Conservation (phyloP, 108 stramenopile species). For the Hondaea fermentalgiana region DNA sequence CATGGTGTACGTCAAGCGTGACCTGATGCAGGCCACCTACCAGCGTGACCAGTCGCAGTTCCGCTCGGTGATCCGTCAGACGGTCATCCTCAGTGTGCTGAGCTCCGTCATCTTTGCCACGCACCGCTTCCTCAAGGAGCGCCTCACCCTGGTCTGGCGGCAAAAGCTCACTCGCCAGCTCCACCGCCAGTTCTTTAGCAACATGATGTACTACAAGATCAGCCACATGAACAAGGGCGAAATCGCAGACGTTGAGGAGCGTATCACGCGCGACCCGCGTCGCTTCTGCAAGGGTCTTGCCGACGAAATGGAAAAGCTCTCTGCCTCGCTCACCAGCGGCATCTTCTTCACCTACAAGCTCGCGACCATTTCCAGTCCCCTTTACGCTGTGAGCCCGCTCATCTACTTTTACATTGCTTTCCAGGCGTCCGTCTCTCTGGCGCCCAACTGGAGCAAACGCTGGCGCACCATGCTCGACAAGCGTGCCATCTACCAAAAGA, state of each 20-base stretch:
- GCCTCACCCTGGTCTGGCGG: background rate
- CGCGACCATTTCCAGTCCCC: conserved; percentile 31
- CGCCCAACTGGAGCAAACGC: conserved; percentile 7
- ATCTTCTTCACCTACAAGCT: conserved; percentile 31
- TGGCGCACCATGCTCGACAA: conserved; percentile 27
- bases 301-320: conserved; percentile 30
- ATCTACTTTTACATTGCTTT: background rate
- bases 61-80: background rate
- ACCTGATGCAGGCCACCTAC: conserved; percentile 21
- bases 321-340: conserved; percentile 28
- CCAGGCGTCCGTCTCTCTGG: background rate
- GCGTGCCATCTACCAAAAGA: conserved; percentile 36
- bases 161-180: conserved; percentile 15
- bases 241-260: background rate
- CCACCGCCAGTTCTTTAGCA: conserved; percentile 1
- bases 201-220: conserved; percentile 21
- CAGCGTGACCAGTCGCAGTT: background rate
- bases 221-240: conserved; percentile 20
- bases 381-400: conserved; percentile 24
- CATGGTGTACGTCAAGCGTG: background rate
- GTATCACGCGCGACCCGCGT: conserved; percentile 23
- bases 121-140: conserved; percentile 17
- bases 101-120: background rate
- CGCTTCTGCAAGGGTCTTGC: conserved; percentile 30
- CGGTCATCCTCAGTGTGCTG: background rate